These are phyloP conservation scores for Daldinia caldariorum DNA, from an alignment of 495 filamentous ascomycete species.

Conservation along the genomic window DNA sequence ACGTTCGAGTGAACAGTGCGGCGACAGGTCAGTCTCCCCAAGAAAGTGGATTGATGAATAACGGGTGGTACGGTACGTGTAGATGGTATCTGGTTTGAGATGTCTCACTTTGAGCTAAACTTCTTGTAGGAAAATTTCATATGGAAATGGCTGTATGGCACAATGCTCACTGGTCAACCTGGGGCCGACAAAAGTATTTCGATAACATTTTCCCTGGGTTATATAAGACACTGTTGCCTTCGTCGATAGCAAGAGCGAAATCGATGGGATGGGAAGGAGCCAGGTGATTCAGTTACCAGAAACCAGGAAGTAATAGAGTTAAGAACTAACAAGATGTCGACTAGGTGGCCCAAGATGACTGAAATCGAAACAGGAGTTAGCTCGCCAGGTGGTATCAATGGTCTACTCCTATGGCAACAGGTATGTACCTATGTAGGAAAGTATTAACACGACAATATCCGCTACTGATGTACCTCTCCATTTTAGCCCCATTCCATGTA, in stretches of 20 bases:
- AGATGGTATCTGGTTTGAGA: neutral
- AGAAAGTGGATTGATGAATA: constrained; percentile 56
- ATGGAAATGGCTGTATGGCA: constrained; percentile 60
- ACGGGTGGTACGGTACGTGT: constrained; percentile 55
- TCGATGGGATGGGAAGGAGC: constrained; percentile 58
- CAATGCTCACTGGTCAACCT: constrained; percentile 54
- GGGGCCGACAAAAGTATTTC: constrained; percentile 56
- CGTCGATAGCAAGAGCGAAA: constrained; percentile 52
- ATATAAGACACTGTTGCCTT: constrained; percentile 55
- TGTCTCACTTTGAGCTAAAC: neutral
- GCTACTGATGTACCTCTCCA: neutral
- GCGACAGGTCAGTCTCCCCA: constrained; percentile 48
- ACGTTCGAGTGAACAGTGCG: constrained; percentile 58
- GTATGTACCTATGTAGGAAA: too few species aligned
- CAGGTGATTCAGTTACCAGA: constrained; percentile 24
- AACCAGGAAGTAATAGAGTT: neutral
- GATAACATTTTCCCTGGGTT: constrained; percentile 50
- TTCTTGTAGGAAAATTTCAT: constrained; percentile 41
- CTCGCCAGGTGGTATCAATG: constrained; percentile 58
- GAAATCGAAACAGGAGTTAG: constrained; percentile 54
- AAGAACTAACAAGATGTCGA: neutral
- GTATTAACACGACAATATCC: neutral
- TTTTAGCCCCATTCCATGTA: constrained; percentile 51
- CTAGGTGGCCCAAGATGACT: constrained; percentile 60
- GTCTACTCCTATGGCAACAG: constrained; percentile 56